Percentiles rank a stretch among this genome's conserved stretches.
Conservation (phyloP, 805 yeast genomes). For the Pichia nakasei region DNA sequence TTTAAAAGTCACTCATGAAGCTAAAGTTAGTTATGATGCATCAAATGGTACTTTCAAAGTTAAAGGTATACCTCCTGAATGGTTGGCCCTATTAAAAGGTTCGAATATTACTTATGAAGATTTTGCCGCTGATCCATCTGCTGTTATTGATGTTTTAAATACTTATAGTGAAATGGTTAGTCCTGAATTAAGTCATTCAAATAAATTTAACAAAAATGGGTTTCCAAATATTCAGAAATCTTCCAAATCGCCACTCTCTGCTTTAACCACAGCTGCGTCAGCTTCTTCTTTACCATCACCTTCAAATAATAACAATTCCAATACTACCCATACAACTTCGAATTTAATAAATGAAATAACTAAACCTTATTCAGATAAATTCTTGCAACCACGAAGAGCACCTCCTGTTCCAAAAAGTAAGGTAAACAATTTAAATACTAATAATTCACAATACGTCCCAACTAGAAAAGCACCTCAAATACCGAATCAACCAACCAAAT, state of each 20-base stretch:
- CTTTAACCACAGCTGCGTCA: not conserved
- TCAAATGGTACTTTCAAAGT: slow-evolving; percentile 53
- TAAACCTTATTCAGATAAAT: slow-evolving; percentile 23
- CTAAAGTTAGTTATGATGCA: slow-evolving; percentile 82
- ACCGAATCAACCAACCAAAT: slow-evolving; percentile 1
- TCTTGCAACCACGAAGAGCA: slow-evolving; percentile 27
- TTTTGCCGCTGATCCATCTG: slow-evolving; percentile 55
- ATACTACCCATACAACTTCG: not conserved
- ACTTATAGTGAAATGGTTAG: slow-evolving; percentile 38
- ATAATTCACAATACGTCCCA: slow-evolving; percentile 25
- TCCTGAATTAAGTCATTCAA: slow-evolving; percentile 26
- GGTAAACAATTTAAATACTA: not conserved
- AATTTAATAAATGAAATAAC: slow-evolving; percentile 23
- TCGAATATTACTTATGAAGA: slow-evolving; percentile 55
- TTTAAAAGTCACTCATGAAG: slow-evolving; percentile 89
- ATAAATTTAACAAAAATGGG: not conserved
- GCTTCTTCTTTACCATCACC: not conserved
- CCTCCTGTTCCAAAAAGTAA: slow-evolving; percentile 24
- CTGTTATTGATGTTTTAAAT: slow-evolving; percentile 52
- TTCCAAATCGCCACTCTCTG: not conserved
- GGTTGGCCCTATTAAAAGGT: slow-evolving; percentile 47
- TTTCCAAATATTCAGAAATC: not conserved
- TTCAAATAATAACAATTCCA: too few species aligned
- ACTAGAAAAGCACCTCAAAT: slow-evolving; percentile 31
- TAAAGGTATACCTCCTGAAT: slow-evolving; percentile 43